Evolutionary conservation across 768 basidiomycete species (phyloP), one percentile per base, ranked within the genome.

Genomic region (Termitomyces sp.): DNA sequence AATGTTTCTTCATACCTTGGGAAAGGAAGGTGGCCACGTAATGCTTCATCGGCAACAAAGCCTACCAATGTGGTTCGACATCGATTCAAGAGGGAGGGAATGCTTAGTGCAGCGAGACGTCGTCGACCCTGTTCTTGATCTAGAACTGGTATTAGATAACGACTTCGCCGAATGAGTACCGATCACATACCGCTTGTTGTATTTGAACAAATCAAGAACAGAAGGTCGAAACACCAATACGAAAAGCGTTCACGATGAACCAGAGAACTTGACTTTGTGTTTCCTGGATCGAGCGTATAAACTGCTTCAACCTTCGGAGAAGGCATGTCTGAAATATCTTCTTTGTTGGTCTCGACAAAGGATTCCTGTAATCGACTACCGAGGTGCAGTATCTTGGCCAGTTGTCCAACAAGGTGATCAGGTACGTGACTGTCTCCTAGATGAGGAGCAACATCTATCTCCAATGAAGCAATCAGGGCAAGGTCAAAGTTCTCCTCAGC

Each of bases 21-120:
- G 70, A 97, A 95, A 1, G 96, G 96, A 55, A 95, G 74, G 56
- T 80, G 82, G 1, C 95, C 94, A n/a, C 95, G 81, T 31, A 98
- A 64, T 2, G 83, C 79, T 60, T 89, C 86, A 62, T 98, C 96
- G 0, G 91, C 93, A 15, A 96, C 76, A 64, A 89, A 98, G 7
- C 81, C 76, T 16, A 82, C 75, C 52, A 98, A 71, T 0, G 84
- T 78, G 1, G 76, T 72, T 41, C 81, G 79, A 69, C 90, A 94
- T n/a, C 95, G 84, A 56, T 80, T 82, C 25, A 98, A 72, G 27
- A 98, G 70, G 1, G 85, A 78, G 0, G 91, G 84, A 6, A 94
- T 67, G 57, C 80, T 82, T 40, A 94, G 68, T 1, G 86, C 82
- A 1, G 94, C 90, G 3, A 96, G 74, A 18, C 93, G 76, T 62